Conservation (phyloP, 768 basidiomycete species). For the Phylloporus scabripes region DNA sequence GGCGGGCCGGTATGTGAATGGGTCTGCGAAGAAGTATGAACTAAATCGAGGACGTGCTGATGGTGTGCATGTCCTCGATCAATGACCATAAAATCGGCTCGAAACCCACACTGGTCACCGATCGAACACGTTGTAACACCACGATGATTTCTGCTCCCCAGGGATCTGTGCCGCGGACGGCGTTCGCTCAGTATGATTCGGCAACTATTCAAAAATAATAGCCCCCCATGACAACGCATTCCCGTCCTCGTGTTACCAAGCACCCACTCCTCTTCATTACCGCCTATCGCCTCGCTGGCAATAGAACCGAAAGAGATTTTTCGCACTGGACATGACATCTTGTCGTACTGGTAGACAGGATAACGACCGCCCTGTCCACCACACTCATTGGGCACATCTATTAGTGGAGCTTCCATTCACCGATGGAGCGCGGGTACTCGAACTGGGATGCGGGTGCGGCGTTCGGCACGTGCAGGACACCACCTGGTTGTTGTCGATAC, state of each 20-base stretch:
- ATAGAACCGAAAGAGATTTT: conserved; percentile 9
- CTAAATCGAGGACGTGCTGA: not conserved
- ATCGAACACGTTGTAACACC: not conserved
- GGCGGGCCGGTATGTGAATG: conserved; percentile 34
- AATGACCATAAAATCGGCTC: not conserved
- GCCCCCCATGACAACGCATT: not conserved
- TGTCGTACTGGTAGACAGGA: conserved; percentile 2
- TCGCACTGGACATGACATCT: conserved; percentile 1
- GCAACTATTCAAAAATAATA: not conserved
- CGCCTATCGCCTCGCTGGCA: conserved; percentile 7
- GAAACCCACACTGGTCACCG: not conserved
- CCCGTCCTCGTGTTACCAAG: not conserved
- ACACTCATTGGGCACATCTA: conserved; percentile 1
- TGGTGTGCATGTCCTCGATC: not conserved
- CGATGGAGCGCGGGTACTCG: conserved; percentile 1
- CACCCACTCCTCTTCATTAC: conserved; percentile 18
- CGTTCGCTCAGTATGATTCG: not conserved
- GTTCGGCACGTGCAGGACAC: conserved; percentile 5
- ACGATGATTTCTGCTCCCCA: not conserved
- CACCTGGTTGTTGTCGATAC: conserved; percentile 4
- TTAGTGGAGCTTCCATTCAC: not conserved
- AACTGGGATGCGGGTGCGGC: conserved; percentile 9
- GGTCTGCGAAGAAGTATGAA: not conserved
- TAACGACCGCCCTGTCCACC: not conserved
- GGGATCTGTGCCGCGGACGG: not conserved